Evolutionary conservation across 148 eudicot species (phyloP), one percentile per base, ranked within the genome.

Genomic region (Chenopodium formosanum): DNA sequence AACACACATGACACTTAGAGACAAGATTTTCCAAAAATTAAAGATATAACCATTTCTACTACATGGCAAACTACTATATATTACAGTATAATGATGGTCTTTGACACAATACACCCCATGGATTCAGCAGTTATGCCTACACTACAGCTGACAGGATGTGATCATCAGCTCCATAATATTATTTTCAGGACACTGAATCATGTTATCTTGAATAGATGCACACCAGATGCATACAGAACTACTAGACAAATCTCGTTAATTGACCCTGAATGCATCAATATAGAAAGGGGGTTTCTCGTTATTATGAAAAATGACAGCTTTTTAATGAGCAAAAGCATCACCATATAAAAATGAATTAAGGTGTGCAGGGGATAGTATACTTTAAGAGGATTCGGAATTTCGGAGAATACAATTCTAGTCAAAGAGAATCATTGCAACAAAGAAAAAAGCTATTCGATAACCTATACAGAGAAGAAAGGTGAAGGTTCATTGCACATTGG

Each of bases 1-100:
- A 81, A 81, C 25, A 79, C 29, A 80, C 67, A 58, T 47, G 71
- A 65, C 7, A 73, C 50, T 40, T 53, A 85, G 81, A 46, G 83
- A 40, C 37, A 25, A 23, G 4, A 50, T 68, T 40, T 77, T 68
- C n/a, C 34, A 10, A 40, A 47, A 66, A 73, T 50, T 50, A 40
- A 48, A 34, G 14, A 63, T 62, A 56, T 31, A 52, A 40, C 5
- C 75, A 73, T 22, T 44, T 60, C 40, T 74, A 17, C 9, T 6
- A 37, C 44, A 37, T 37, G 44, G 7, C 7, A 37, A 37, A 37
- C 44, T 37, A 37, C 7, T 37, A 37, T 50, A 50, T 2, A 48
- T 34, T 10, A 14, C 16, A 63, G 23, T 44, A 48, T n/a, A 72
- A 65, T 52, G 34, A 73, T 50, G 46, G 37, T 29, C 63, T 70